A percentile compares a stretch with the other conserved stretches of the same genome.
phyloP scores from a whole-genome alignment of 1,284 basidiomycete species.

The Ustilago crameri region DNA sequence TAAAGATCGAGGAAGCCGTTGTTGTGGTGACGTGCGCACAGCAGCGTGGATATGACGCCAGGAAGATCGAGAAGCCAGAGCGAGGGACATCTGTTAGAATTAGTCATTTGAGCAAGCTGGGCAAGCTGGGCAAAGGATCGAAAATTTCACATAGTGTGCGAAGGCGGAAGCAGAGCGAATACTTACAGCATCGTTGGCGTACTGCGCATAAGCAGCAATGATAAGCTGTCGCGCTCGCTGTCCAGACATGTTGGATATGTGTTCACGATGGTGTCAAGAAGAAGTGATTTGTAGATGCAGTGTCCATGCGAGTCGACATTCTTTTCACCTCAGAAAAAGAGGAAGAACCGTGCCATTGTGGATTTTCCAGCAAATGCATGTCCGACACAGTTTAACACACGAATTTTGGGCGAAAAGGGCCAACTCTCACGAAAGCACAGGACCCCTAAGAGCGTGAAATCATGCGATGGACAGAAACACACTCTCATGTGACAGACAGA shows the following conservation, averaged over 20 bases:
- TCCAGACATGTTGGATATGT: slow-evolving; percentile 33
- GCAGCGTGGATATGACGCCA: not conserved
- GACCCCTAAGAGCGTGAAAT: not conserved
- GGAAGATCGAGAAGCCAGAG: slow-evolving; percentile 17
- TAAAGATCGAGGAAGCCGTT: slow-evolving; percentile 1
- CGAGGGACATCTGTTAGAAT: slow-evolving; percentile 33
- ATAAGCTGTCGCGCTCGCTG: slow-evolving; percentile 50
- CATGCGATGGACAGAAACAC: slow-evolving; percentile 5
- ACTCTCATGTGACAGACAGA: not conserved
- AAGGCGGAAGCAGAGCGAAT: not conserved
- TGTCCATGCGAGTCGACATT: not conserved
- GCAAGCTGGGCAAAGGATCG: slow-evolving; percentile 14
- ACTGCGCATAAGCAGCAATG: slow-evolving; percentile 52
- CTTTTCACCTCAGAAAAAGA: not conserved
- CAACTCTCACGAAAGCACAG: not conserved
- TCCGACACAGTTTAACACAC: too few relatives aligned
- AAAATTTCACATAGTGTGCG: not conserved
- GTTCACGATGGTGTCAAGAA: slow-evolving; percentile 1
- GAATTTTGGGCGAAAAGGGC: too few relatives aligned
- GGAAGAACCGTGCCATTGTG: not conserved
- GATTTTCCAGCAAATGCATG: too few relatives aligned
- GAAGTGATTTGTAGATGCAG: not conserved
- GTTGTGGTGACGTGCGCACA: not conserved
- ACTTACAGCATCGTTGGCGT: slow-evolving; percentile 50
- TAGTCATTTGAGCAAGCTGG: slow-evolving; percentile 43